Base-by-base conservation (phyloP, 2,329 filamentous ascomycete species). In the Chrysoporthe austroafricana region DNA sequence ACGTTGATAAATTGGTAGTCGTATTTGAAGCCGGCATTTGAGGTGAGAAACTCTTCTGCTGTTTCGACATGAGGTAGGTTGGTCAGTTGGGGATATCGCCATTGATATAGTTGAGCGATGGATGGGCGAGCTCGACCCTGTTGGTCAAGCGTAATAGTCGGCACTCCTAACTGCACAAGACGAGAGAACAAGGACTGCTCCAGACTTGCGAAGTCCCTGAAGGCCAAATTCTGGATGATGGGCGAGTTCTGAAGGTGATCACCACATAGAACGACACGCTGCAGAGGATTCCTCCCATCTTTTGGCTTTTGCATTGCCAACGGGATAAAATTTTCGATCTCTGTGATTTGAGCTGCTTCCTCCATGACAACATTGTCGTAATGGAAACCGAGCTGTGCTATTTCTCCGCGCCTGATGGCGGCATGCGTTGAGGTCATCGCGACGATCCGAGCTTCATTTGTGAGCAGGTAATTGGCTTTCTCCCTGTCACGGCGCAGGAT, bases 351-450 rank as follows among this genome's bases (percentile, higher is more conserved):
- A 14, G 96, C 96, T 5, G 96, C 95, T 84, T 99, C 96, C 81
- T 99, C 96, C 92, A 99, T 97, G 64, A 99, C 86, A 14, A 99
- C 91, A 71, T 97, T 99, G 82, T 98, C 94, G 74, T 99, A 99
- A 73, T 93, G 93, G 80, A 99, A 99, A 18, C 94, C 94, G n/a
- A 98, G 85, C 18, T 88, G 86, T 0, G 93, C 91, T 73, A 99
- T 98, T 74, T 98, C 95, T 71, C 93, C 89, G 70, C 95, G 86
- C 70, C 94, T 89, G 86, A 99, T 99, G 1, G 96, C 96, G 4
- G 96, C 96, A 78, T 99, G 96, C 0, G 96, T 99, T 4, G 94
- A 96, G 21, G 96, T 99, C 96, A 99, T 99, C 67, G 96, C 96
- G 71, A 99, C 91, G 70, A 99, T 96, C 46, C 96, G 90, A n/a